Evolutionary conservation across 208 protist species (phyloP).

Genomic region (Leishmania arabica): DNA sequence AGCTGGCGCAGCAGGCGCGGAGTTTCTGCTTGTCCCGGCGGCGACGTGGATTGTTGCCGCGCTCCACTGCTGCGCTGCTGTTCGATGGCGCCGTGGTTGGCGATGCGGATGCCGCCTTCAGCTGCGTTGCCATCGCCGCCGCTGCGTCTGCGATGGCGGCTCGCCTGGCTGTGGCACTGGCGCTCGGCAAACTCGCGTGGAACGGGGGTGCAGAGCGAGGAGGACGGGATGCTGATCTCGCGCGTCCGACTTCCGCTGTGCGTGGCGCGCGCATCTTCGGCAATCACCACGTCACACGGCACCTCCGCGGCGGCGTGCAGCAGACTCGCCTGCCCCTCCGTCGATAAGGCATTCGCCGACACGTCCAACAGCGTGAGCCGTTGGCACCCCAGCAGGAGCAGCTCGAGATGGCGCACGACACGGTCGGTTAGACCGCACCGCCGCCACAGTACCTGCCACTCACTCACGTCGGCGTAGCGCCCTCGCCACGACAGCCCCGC

Average conservation of each 20-base stretch:
- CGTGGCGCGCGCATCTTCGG: conserved; percentile 5
- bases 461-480: conserved; percentile 7
- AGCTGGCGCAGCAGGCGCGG: background rate
- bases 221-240: conserved; percentile 9
- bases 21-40: background rate
- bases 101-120: background rate
- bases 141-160: background rate
- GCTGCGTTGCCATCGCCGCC: background rate
- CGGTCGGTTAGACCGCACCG: conserved; percentile 56
- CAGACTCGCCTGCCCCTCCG: conserved; percentile 24
- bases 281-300: conserved; percentile 34
- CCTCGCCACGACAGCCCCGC: conserved; percentile 10
- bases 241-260: conserved; percentile 5
- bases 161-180: background rate
- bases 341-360: conserved; percentile 35
- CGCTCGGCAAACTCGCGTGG: background rate
- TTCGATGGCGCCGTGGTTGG: background rate
- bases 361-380: conserved; percentile 46
- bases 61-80: background rate
- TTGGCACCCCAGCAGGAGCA: conserved; percentile 49
- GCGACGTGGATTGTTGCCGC: background rate
- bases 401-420: conserved; percentile 41
- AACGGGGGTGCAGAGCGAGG: background rate
- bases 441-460: conserved; percentile 46
- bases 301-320: conserved; percentile 25